Base-by-base conservation (phyloP, 306 rosid genomes). In the Vicia villosa region DNA sequence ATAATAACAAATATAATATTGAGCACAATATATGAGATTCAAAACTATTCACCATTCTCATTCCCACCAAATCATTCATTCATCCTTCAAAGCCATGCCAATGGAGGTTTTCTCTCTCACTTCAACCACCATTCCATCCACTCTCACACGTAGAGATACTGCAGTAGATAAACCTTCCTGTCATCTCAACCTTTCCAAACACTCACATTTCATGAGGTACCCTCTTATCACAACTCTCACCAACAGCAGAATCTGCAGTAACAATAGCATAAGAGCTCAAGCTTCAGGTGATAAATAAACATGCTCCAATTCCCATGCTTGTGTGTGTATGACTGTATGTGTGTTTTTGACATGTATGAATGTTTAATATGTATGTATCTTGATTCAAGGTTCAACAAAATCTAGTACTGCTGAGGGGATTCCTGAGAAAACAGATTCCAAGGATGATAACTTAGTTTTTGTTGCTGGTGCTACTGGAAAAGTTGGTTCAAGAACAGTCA, bases 401-500 rank as follows among this genome's bases (percentile, higher is more conserved):
- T 26, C 30, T 26, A 26, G 30, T 26, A 26, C 4, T 26, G 30
- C 3, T 26, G 30, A 26, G 30, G 30, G 30, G 30, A 26, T 26
- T 26, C 30, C 30, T 26, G 30, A 26, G 30, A 26, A 26, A 26
- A 26, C 4, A 26, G 30, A 26, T 26, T 26, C 77, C 40, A 86
- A 83, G 75, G 90, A 94, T 77, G 91, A 83, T 13, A 82, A 89
- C 74, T 64, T 90, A 15, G 97, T 83, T n/a, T 94, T 94, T 80
- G 96, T 94, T 69, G 98, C 98, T n/a, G 98, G 98, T 52, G 97
- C 98, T 58, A 90, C 97, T 42, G 98, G 98, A 46, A 88, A 14
- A 84, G 98, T 94, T 80, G 98, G 98, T 68, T 94, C 96, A 70
- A 77, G 97, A 79, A 85, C 96, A 21, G 98, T 94, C 69, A 94